Conservation (phyloP, 2,329 filamentous ascomycete genomes). For the Colletotrichum kahawae region DNA sequence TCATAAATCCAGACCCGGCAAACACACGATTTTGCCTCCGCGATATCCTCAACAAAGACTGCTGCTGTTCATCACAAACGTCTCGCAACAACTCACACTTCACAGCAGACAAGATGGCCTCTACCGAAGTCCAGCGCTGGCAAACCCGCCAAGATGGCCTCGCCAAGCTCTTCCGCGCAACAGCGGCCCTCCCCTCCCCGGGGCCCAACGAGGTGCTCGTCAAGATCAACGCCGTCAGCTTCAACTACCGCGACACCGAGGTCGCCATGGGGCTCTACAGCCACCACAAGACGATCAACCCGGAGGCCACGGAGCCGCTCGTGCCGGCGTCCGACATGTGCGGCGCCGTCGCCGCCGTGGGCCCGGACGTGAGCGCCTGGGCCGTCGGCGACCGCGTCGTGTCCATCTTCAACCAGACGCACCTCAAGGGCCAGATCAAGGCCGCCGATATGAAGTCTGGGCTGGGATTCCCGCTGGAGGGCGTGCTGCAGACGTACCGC, state of each 20-base stretch:
- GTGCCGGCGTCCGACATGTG: slow-evolving; percentile 76
- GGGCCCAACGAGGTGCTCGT: slow-evolving; percentile 57
- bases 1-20: neutral
- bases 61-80: neutral
- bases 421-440: slow-evolving; percentile 63
- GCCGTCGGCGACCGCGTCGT: slow-evolving; percentile 69
- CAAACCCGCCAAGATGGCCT: slow-evolving; percentile 59
- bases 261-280: slow-evolving; percentile 71
- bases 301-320: slow-evolving; percentile 43
- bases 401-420: slow-evolving; percentile 64
- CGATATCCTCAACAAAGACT: neutral
- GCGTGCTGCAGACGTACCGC: slow-evolving; percentile 63
- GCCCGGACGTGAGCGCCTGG: slow-evolving; percentile 46
- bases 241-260: slow-evolving; percentile 57
- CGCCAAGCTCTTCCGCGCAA: slow-evolving; percentile 52
- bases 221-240: slow-evolving; percentile 48
- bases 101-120: neutral
- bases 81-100: neutral
- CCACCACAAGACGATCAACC: slow-evolving; percentile 61
- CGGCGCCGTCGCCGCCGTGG: slow-evolving; percentile 59
- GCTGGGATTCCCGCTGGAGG: slow-evolving; percentile 64
- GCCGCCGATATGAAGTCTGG: slow-evolving; percentile 60
- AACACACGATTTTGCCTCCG: neutral
- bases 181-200: slow-evolving; percentile 50
- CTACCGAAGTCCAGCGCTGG: slow-evolving; percentile 49